Base-by-base conservation (phyloP, 768 basidiomycete genomes). In the Daedalea quercina region DNA sequence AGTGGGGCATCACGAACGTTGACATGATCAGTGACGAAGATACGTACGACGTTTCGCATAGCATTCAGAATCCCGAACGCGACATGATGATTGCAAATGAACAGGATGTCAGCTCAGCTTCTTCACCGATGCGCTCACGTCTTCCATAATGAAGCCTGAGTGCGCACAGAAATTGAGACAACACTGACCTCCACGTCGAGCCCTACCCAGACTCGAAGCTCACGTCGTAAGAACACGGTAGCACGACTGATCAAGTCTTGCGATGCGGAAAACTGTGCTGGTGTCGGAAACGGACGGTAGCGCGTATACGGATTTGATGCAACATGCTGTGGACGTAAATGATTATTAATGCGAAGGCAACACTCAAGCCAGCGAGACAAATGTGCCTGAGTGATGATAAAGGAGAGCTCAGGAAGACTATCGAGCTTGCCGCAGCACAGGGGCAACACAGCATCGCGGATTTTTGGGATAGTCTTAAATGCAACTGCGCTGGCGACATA, bases 271-370 rank as follows among this genome's bases (percentile, higher is more conserved):
- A 97, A 91, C 61, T 92, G 90, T 2, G 85, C 69, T 0, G 94
- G 91, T 0, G 84, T 84, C n/a, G 94, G 93, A 58, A 81, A 90
- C 19, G 94, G 93, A n/a, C 84, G 82, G 67, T 89, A 95, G 47
- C 87, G 82, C 3, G 94, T 94, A 60, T 79, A 84, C 1, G 80
- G 65, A 61, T 96, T 97, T 26, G 90, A 92, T 2, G 90, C 94
- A 47, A 96, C 82, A 64, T 97, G 94, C 93, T 96, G 62, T 8
- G 41, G 13, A 52, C 47, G 42, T 44, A 41, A n/a, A n/a, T n/a
- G n/a, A n/a, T 53, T 28, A 11, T 31, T 11, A 31, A 31, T 11
- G n/a, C n/a, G n/a, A n/a, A n/a, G n/a, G n/a, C n/a, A n/a, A n/a
- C n/a, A n/a, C n/a, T n/a, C n/a, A n/a, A n/a, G n/a, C 28, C 28